Evolutionary conservation across 2,329 filamentous ascomycete genomes (phyloP).

Genomic region (Rosellinia necatrix): DNA sequence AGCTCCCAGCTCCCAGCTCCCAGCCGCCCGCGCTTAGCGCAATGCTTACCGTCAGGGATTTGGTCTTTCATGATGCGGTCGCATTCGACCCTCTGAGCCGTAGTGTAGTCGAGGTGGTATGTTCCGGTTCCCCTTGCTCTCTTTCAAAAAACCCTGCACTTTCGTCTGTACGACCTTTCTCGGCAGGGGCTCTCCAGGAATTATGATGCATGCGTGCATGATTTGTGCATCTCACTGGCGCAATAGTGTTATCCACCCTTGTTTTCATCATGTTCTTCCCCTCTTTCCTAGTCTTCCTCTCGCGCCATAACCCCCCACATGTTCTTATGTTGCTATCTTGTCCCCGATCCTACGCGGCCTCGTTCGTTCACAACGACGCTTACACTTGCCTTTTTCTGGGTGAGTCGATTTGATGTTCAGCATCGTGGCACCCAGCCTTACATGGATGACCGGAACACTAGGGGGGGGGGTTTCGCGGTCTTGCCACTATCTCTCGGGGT

Average conservation of each 20-base stretch:
- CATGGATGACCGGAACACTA: no score
- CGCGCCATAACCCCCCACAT: no score
- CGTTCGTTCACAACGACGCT: background rate
- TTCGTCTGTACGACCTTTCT: conserved; percentile 18
- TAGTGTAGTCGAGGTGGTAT: background rate
- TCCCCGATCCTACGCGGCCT: background rate
- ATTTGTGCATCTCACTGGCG: conserved; percentile 13
- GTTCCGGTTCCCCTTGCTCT: background rate
- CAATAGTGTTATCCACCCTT: background rate
- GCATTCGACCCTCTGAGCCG: background rate
- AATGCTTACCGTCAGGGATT: conserved; percentile 8
- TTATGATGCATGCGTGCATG: conserved; percentile 25
- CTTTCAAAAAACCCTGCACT: conserved; percentile 10
- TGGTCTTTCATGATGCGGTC: background rate
- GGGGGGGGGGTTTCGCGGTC: background rate
- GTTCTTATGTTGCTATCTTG: no score
- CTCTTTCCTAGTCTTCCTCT: no score
- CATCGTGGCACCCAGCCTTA: no score
- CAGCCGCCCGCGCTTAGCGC: conserved; percentile 22
- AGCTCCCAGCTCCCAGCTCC: no score
- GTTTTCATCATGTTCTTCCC: background rate
- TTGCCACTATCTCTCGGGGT: background rate
- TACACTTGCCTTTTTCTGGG: conserved; percentile 3
- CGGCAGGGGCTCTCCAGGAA: conserved; percentile 24
- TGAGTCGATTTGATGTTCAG: background rate